These are phyloP conservation scores for Selenicereus undatus DNA, from an alignment of 148 eudicot genomes.

Conservation along the genomic window DNA sequence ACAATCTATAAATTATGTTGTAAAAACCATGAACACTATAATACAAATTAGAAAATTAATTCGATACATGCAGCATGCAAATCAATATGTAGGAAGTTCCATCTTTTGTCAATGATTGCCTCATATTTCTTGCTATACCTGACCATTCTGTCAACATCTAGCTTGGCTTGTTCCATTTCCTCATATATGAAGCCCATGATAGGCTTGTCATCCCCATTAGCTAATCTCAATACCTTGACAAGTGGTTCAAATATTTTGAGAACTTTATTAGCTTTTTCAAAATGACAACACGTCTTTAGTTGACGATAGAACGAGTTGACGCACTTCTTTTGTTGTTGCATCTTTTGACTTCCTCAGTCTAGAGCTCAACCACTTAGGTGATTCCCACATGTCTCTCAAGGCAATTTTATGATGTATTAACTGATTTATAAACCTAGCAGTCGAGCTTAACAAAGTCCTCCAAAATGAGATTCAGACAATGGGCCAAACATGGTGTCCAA, in stretches of 20 bases:
- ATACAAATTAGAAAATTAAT: background rate
- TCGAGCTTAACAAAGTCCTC: slow-evolving; percentile 6
- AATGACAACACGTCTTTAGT: background rate
- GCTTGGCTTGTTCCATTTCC: slow-evolving; percentile 8
- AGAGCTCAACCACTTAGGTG: background rate
- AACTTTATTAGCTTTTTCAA: background rate
- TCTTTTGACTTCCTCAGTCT: background rate
- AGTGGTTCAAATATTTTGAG: background rate
- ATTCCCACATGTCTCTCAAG: slow-evolving; percentile 6
- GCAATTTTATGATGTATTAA: background rate
- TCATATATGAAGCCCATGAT: slow-evolving; percentile 15
- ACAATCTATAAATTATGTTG: too few species aligned
- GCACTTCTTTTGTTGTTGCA: background rate
- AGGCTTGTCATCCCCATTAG: slow-evolving; percentile 14
- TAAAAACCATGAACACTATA: too few species aligned
- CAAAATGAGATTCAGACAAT: slow-evolving; percentile 8
- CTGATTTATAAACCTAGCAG: background rate
- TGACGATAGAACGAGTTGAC: background rate
- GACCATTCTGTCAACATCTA: background rate
- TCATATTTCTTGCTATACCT: background rate
- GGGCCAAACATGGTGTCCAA: slow-evolving; percentile 6
- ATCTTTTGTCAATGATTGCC: slow-evolving; percentile 9
- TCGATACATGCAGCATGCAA: background rate
- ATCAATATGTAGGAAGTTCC: slow-evolving; percentile 10
- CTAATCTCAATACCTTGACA: slow-evolving; percentile 7